Base-by-base conservation (phyloP, 208 protist genomes). In the Eutreptiella sp. region DNA sequence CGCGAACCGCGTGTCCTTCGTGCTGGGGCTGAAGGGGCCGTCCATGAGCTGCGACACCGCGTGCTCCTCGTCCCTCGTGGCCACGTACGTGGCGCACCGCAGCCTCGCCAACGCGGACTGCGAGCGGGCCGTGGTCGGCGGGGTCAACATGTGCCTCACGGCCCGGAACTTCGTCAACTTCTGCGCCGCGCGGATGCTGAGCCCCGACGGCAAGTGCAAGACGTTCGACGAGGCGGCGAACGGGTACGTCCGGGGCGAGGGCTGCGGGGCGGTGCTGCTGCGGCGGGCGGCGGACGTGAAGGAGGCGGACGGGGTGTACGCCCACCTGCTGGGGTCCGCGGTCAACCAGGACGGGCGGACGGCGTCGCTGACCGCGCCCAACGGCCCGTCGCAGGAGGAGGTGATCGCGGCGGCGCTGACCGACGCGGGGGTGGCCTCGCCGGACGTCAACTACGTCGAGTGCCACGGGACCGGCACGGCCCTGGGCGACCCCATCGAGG, bases 201-300 rank as follows among this genome's bases (percentile, higher is more conserved):
- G 73, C 0, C 23, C 39, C 0, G 19, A 70, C 38, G 81, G 69
- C 4, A 48, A 67, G 19, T 90, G 85, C 70, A 58, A 80, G 53
- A 70, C 79, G 2, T 84, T 88, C 31, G 83, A 86, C 50, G 52
- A 46, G n/a, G 1, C 23, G 23, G 85, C 85, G 1, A 66, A 91
- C 60, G 85, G 85, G 14, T 91, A 84, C 60, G 71, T 71, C 5
- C 54, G 83, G 19, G 59, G 54, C 2, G 85, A 92, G 66, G 83
- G 85, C 39, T 28, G 38, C 41, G 74, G 65, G n/a, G 38, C 73
- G 11, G 27, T 92, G 14, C 23, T 88, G 1, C 35, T 88, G 32
- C 54, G 78, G 48, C 70, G 50, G 21, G 11, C 45, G 19, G 14
- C 9, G 3, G 48, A 69, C 31, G 63, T 68, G 11, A n/a, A 31